Conservation (phyloP, 192 early-diverging fungal species). For the Umbelopsis isabellina region DNA sequence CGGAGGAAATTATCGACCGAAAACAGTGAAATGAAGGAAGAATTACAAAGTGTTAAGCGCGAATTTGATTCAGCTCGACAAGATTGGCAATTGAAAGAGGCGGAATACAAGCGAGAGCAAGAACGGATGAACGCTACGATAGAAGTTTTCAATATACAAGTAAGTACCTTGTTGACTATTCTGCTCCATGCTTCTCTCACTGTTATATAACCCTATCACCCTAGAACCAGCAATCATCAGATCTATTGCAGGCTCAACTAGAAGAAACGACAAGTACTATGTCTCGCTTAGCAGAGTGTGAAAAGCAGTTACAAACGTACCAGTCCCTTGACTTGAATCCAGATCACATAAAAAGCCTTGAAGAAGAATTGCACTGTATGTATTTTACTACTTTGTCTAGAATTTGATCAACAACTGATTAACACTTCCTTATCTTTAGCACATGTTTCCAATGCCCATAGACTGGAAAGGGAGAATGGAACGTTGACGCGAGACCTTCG, state of each 20-base stretch:
- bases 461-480: constrained; percentile 55
- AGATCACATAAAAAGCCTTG: background rate
- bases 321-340: background rate
- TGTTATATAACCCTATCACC: background rate
- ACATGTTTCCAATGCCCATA: constrained; percentile 57
- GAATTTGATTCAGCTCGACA: constrained; percentile 3
- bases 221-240: background rate
- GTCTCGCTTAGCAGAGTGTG: background rate
- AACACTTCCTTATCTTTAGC: background rate
- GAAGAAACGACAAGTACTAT: background rate
- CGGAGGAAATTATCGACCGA: background rate
- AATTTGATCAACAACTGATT: background rate
- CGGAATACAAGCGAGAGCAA: background rate
- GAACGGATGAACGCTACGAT: background rate
- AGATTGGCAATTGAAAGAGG: background rate
- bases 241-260: background rate
- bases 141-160: background rate
- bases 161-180: background rate
- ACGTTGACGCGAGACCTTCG: constrained; percentile 52
- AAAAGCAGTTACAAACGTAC: constrained; percentile 16
- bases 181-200: background rate
- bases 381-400: background rate
- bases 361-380: constrained; percentile 7
- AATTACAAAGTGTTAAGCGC: background rate
- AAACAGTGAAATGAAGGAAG: constrained; percentile 1